Base-by-base conservation (phyloP, 257 asterid genomes). In the Coffea canephora region DNA sequence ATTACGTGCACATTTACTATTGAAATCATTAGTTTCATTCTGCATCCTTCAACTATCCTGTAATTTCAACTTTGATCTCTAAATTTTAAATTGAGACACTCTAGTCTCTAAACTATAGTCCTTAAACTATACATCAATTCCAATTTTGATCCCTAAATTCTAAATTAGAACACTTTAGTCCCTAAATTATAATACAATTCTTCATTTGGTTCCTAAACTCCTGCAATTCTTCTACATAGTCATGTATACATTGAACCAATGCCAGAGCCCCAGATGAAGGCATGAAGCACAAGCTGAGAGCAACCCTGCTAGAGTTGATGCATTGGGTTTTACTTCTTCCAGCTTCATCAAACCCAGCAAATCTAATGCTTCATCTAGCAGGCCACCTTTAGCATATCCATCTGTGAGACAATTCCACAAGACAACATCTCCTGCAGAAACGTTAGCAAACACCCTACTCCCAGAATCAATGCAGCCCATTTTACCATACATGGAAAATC, bases 371-470 rank as follows among this genome's bases (percentile, higher is more conserved):
- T 83, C 90, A 80, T 86, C 84, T 61, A 89, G 64, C 78, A 79
- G 81, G 46, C 88, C 86, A 34, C 48, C 57, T 87, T 83, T 90
- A 16, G 91, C 90, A 82, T 89, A 89, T 65, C 86, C 87, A 81
- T 90, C 91, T n/a, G 90, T 87, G 19, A 90, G 85, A 86, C 91
- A 89, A 85, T 92, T 92, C 96, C 97, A 89, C 85, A 87, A 69
- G 62, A 87, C 83, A n/a, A 87, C 82, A 79, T 90, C 97, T 68
- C 82, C 88, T 36, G 43, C 84, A 81, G 75, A 50, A 62, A 78
- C 79, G 83, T 86, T 92, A 77, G 89, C 92, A 66, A 90, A 89
- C 64, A 90, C 74, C 70, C 41, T 85, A 34, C 81, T 86, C 16
- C 91, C 88, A 9, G 64, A 83, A 68, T 72, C 48, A 66, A 88